Evolutionary conservation across 139 green algal species (phyloP), one percentile per base, ranked within the genome.

Genomic region (Ettlia oleoabundans): DNA sequence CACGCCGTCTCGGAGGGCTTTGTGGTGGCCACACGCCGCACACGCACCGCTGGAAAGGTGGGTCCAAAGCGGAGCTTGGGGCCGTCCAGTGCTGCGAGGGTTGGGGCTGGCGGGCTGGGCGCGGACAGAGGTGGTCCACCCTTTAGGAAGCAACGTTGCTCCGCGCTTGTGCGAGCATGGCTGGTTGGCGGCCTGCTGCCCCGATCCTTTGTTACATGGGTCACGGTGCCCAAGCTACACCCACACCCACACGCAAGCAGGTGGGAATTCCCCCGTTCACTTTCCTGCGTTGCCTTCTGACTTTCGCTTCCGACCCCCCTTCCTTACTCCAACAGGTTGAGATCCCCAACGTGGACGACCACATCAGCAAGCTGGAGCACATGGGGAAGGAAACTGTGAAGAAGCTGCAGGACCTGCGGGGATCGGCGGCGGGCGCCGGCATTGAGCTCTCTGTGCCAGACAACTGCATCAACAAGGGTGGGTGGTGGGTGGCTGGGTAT

Each of bases 311-410:
- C n/a, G n/a, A n/a, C 77, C 76, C 38, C 81, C 77, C n/a, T 88
- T 15, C 38, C 37, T 5, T 18, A 22, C 74, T 15, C 58, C 24
- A 2, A 28, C 76, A 93, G 81, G 86, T 94, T 68, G 94, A 98
- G 51, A 97, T 98, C 61, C 94, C 94, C 37, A 92, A 89, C 33
- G 89, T 97, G 75, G 93, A 97, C 76, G 94, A 98, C 82, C 92
- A 94, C 62, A 90, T 98, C 15, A 86, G 62, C 75, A 97, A 97
- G 87, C 86, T 98, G 82, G 92, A 97, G 86, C 94, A 98, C 86
- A 98, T 98, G 94, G 94, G 94, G 69, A 94, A 94, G 75, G 94
- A 98, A 77, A 97, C 94, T 15, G 94, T 97, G 42, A 94, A 94
- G 84, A 98, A 98, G 90, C 91, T 98, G 89, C 71, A 86, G 40